phyloP scores from a whole-genome alignment of 768 basidiomycete species.

The Kwoniella shandongensis region DNA sequence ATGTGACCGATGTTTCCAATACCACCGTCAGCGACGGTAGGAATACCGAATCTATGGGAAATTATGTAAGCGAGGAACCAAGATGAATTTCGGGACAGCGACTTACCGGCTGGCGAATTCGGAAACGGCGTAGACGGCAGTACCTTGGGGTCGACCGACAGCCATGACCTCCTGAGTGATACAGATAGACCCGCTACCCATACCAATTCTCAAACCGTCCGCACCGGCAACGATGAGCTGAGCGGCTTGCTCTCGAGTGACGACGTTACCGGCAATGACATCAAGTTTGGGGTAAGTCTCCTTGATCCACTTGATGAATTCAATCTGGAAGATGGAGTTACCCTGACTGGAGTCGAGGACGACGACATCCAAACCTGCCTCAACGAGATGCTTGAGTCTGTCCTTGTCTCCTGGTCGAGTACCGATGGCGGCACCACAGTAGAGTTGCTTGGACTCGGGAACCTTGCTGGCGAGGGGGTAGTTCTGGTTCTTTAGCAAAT shows the following conservation, averaged over 20 bases:
- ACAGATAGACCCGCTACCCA: slow-evolving; percentile 98
- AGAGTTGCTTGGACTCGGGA: slow-evolving; percentile 87
- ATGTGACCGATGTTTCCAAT: slow-evolving; percentile 94
- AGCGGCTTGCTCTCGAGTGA: slow-evolving; percentile 96
- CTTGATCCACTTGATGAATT: slow-evolving; percentile 95
- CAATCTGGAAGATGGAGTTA: slow-evolving; percentile 87
- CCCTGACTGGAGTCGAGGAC: slow-evolving; percentile 95
- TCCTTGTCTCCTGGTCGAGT: slow-evolving; percentile 86
- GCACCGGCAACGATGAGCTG: slow-evolving; percentile 89
- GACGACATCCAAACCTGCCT: slow-evolving; percentile 93
- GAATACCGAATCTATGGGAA: slow-evolving; percentile 76
- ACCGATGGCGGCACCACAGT: slow-evolving; percentile 92
- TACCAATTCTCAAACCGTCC: slow-evolving; percentile 91
- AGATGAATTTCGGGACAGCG: neutral
- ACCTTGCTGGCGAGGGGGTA: slow-evolving; percentile 93
- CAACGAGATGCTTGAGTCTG: slow-evolving; percentile 77
- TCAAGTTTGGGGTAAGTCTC: slow-evolving; percentile 77
- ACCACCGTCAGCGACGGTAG: slow-evolving; percentile 95
- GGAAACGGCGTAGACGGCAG: slow-evolving; percentile 93
- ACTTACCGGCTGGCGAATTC: slow-evolving; percentile 67
- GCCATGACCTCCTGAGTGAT: slow-evolving; percentile 99
- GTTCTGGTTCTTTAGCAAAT: slow-evolving; percentile 94
- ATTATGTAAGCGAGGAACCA: neutral
- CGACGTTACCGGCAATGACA: slow-evolving; percentile 95
- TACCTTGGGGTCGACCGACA: slow-evolving; percentile 94